Evolutionary conservation across 192 early-diverging fungal genomes (phyloP), one percentile per base, ranked within the genome.

Genomic region (Coemansia sp.): DNA sequence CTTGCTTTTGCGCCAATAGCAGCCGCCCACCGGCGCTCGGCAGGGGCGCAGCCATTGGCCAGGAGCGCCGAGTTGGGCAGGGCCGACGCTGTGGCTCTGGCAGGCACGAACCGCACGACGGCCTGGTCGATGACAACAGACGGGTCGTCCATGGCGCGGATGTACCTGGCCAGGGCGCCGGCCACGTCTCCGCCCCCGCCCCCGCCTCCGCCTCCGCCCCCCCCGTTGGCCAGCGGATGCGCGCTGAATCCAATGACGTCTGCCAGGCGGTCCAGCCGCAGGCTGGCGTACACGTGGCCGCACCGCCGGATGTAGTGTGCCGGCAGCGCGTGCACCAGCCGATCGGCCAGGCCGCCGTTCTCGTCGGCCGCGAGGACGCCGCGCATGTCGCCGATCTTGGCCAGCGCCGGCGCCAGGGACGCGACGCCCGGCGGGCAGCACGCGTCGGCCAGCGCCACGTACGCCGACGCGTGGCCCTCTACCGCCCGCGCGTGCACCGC

Each of bases 1-100:
- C 21, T 14, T 9, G 58, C 67, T 57, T 67, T 62, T 0, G 4
- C n/a, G 21, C 55, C 41, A 5, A 80, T 41, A 14, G 32, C 35
- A 24, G 17, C 52, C 3, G 63, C 33, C 71, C 71, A 72, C 59
- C 54, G 63, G 17, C 40, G 19, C 54, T 80, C 76, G 10, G 24
- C 4, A 60, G 32, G 11, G 42, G 62, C 21, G 10, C 56, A 1
- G 17, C 56, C 4, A 17, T 34, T 18, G 58, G 27, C 29, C 32
- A n/a, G 0, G 26, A 54, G 1, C 50, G 21, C 12, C 17, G 36
- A 17, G 38, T 43, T 43, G 48, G 58, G 62, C 9, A 63, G 37
- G 3, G 60, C n/a, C 26, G 56, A 50, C 19, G 60, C 40, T 1
- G 68, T 64, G n/a, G 66, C 66, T 5, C 22, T 22, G 0, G 22